A percentile compares a stretch with the other conserved stretches of the same genome.
phyloP scores from a whole-genome alignment of 140 eudicot genomes.

The Anethum foeniculum region DNA sequence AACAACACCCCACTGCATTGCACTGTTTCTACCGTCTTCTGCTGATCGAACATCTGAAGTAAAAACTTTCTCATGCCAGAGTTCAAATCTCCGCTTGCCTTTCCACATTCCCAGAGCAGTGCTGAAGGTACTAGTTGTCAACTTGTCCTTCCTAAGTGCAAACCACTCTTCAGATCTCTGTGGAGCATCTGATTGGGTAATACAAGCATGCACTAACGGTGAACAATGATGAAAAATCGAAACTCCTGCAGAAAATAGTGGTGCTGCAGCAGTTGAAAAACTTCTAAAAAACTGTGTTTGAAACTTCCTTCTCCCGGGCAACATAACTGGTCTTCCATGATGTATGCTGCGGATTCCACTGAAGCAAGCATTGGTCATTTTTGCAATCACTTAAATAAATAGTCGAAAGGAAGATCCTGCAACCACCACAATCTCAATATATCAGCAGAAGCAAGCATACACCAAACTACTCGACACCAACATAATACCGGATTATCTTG shows the following conservation, averaged over 20 bases:
- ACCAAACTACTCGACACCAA: neutral
- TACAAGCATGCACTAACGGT: constrained; percentile 18
- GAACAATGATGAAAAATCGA: neutral
- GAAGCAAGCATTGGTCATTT: neutral
- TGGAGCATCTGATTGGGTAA: constrained; percentile 50
- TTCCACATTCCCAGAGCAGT: constrained; percentile 94
- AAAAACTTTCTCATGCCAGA: constrained; percentile 81
- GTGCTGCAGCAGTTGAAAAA: neutral
- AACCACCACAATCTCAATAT: neutral
- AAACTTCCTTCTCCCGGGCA: neutral
- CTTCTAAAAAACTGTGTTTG: neutral
- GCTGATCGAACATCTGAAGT: constrained; percentile 21
- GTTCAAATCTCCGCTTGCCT: constrained; percentile 73
- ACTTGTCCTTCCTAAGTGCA: constrained; percentile 76
- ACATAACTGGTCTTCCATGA: neutral
- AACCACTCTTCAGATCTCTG: constrained; percentile 91
- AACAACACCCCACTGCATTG: constrained; percentile 86
- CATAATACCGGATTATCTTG: neutral
- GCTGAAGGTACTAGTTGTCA: constrained; percentile 93
- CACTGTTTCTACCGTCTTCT: constrained; percentile 27
- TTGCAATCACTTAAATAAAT: neutral
- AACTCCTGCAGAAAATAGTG: neutral
- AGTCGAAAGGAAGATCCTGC: neutral
- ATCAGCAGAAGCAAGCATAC: constrained; percentile 39
- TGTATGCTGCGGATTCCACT: constrained; percentile 4